Evolutionary conservation across 2,329 filamentous ascomycete genomes (phyloP), one percentile per base, ranked within the genome.

Genomic region (Cryphonectria naterciae): DNA sequence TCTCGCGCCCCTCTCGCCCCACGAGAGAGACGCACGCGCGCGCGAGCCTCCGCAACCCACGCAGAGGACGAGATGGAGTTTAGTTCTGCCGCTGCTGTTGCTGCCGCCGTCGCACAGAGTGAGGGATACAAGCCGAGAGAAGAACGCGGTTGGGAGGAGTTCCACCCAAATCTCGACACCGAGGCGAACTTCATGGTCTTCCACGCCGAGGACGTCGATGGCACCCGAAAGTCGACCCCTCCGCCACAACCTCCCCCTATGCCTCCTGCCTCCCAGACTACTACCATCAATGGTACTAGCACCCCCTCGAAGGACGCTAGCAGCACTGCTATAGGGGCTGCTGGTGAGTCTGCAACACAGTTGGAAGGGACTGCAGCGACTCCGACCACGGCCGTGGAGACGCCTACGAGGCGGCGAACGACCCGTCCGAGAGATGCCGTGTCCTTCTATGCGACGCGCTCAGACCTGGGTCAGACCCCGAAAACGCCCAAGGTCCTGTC

Each of bases 41-140:
- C 85, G 37, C 83, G 89, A 72, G 85, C 85, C 32, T 84, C 86
- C n/a, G 85, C 83, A 32, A 83, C 78, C 78, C 80, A 77, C 74
- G 85, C 85, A 69, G 84, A 85, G 70, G 87, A 88, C 74, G 86
- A 85, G 75, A 92, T 93, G 79, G 88, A 93, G 74, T 97, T 93
- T 81, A 94, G 92, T 76, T 95, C 93, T 62, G 94, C 92, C n/a
- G 94, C 95, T 17, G 94, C 94, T 39, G 93, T 95, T 35, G 93
- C 95, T 66, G 94, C 94, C 7, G 92, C 93, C 4, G 92, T 96
- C 71, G 93, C 94, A 75, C 94, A 97, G 78, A 95, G 91, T 77
- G 96, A 98, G 83, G 95, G 95, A 66, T 98, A 98, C 82, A 99
- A 99, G 80, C 96, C 96, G 43, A 88, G 96, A 77, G 96, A 99